Evolutionary conservation across 768 basidiomycete genomes (phyloP).

Genomic region (Flagelloscypha sp.): DNA sequence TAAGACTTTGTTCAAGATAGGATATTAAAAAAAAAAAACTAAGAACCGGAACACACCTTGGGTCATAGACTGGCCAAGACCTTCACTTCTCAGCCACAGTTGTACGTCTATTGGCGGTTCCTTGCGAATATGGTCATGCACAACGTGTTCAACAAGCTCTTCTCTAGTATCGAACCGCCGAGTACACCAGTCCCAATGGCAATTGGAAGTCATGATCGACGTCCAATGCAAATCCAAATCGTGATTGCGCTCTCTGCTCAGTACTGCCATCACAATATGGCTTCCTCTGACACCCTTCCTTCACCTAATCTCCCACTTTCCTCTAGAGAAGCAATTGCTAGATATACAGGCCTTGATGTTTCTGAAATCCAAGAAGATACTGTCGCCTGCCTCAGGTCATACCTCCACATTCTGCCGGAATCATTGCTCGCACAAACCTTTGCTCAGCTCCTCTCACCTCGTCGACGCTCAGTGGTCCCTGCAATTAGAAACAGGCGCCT

Average conservation of each 20-base stretch:
- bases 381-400: too few species aligned
- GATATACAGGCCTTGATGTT: too few species aligned
- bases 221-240: too few species aligned
- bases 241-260: too few species aligned
- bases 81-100: constrained; percentile 33
- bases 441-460: constrained; percentile 42
- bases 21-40: not conserved
- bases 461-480: constrained; percentile 54
- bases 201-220: too few species aligned
- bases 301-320: too few species aligned
- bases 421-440: too few species aligned
- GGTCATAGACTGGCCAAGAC: constrained; percentile 30
- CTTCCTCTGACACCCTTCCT: too few species aligned
- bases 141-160: constrained; percentile 38
- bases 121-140: constrained; percentile 36
- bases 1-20: not conserved
- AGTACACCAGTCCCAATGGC: constrained; percentile 51
- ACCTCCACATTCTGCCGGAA: too few species aligned
- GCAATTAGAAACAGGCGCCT: constrained; percentile 67
- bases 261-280: too few species aligned
- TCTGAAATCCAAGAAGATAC: too few species aligned
- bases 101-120: constrained; percentile 42
- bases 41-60: constrained; percentile 11
- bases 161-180: constrained; percentile 27
- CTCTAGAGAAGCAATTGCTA: too few species aligned